phyloP scores from a whole-genome alignment of 2,329 filamentous ascomycete genomes.

The Myriosclerotinia curreyana region DNA sequence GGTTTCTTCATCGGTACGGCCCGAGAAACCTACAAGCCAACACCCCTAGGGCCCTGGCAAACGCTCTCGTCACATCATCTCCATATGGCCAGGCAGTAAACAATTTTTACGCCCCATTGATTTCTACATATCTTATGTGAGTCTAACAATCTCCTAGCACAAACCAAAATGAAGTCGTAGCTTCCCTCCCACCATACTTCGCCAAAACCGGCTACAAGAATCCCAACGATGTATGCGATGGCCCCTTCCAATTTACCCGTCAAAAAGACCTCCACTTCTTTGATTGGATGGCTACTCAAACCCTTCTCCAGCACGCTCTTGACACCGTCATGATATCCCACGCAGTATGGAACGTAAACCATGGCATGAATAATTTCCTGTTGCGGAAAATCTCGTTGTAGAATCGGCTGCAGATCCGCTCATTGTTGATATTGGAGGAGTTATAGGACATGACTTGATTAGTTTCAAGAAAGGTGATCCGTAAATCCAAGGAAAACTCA shows the following conservation, averaged over 20 bases:
- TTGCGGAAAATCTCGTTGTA: slow-evolving; percentile 17
- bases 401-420: slow-evolving; percentile 8
- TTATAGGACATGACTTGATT: slow-evolving; percentile 16
- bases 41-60: slow-evolving; percentile 14
- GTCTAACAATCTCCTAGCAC: slow-evolving; percentile 10
- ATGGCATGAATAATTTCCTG: slow-evolving; percentile 24
- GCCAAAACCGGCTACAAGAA: slow-evolving; percentile 19
- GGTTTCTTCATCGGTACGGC: slow-evolving; percentile 20
- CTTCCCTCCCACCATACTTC: slow-evolving; percentile 24
- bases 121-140: neutral
- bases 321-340: slow-evolving; percentile 24
- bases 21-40: slow-evolving; percentile 15
- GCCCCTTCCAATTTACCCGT: slow-evolving; percentile 24
- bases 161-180: slow-evolving; percentile 19
- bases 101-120: neutral
- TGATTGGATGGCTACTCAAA: slow-evolving; percentile 24
- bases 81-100: neutral
- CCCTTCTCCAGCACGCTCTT: slow-evolving; percentile 24
- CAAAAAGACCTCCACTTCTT: slow-evolving; percentile 25
- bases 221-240: slow-evolving; percentile 24
- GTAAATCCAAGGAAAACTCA: slow-evolving; percentile 2
- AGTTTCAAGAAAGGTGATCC: neutral
- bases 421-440: slow-evolving; percentile 24
- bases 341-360: neutral
- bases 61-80: slow-evolving; percentile 17